Percentiles rank a stretch among this genome's conserved stretches.
phyloP scores from a whole-genome alignment of 306 rosid species.

The Prunus armeniaca region DNA sequence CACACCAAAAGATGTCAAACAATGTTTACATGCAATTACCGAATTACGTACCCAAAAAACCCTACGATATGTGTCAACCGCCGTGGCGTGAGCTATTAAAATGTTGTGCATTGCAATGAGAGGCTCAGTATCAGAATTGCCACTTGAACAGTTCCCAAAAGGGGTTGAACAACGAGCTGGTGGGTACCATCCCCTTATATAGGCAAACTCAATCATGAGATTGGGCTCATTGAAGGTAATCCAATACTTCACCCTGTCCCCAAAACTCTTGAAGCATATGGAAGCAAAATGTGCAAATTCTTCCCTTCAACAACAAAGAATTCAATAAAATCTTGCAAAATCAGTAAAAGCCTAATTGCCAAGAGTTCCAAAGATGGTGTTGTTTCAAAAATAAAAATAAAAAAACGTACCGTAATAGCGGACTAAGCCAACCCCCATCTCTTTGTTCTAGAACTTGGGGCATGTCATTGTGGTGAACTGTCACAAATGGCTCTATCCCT shows the following conservation, averaged over 20 bases:
- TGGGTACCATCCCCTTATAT: slow-evolving; percentile 21
- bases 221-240: slow-evolving; percentile 20
- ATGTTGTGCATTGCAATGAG: slow-evolving; percentile 60
- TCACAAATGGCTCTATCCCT: slow-evolving; percentile 53
- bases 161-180: slow-evolving; percentile 61
- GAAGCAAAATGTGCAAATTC: slow-evolving; percentile 14
- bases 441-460: slow-evolving; percentile 12
- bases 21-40: neutral
- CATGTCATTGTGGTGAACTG: slow-evolving; percentile 11
- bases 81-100: slow-evolving; percentile 63
- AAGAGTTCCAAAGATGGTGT: neutral
- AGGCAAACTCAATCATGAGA: slow-evolving; percentile 1
- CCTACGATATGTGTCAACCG: slow-evolving; percentile 49
- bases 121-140: slow-evolving; percentile 63
- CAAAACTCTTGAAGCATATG: slow-evolving; percentile 21
- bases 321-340: neutral
- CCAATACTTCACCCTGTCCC: slow-evolving; percentile 31
- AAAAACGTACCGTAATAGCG: neutral
- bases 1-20: neutral
- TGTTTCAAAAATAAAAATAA: no score
- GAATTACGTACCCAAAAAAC: slow-evolving; percentile 40
- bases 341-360: neutral
- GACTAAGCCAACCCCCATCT: slow-evolving; percentile 17
- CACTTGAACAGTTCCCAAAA: slow-evolving; percentile 60
- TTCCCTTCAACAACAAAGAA: slow-evolving; percentile 1